Base-by-base conservation (phyloP, 73 alveolate species). In the Diophrys appendiculata region DNA sequence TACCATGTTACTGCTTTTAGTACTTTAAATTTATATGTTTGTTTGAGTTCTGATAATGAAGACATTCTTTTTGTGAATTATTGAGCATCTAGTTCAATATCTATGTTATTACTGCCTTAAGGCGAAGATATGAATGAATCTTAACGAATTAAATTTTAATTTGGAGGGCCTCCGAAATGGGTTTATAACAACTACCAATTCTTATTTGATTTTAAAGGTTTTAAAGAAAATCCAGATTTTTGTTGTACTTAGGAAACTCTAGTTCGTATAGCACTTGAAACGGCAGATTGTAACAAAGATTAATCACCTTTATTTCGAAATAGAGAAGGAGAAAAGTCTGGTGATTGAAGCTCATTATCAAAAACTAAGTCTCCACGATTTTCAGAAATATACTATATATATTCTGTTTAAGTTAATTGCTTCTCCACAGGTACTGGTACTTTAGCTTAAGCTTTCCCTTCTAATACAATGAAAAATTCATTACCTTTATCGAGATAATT, bases 1-100 rank as follows among this genome's bases (percentile, higher is more conserved):
- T 32, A 27, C 56, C 53, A 13, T 22, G 69, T 65, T 5, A 72
- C 81, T 27, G 33, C 81, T 33, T 29, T 43, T 0, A 72, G 52
- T 11, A 34, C 54, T 52, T 52, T 72, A 43, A 43, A 43, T 18
- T 43, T 43, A 43, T 43, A 43, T 43, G 18, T 11, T 18, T 11
- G 5, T 18, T 43, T 43, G 18, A 43, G 5, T 5, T 43, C 18
- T 11, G 60, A 43, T 43, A 43, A 43, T 5, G 60, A 43, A 18
- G n/a, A 18, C 18, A 11, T 43, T 11, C n/a, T 43, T 43, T 5
- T 5, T 11, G 60, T 43, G 5, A 43, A 18, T 43, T 43, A n/a
- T n/a, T n/a, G n/a, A n/a, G n/a, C n/a, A n/a, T n/a, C n/a, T n/a
- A n/a, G n/a, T n/a, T n/a, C n/a, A n/a, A n/a, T n/a, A n/a, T n/a